A percentile compares a stretch with the other conserved stretches of the same genome.
Conservation (phyloP, 2,329 filamentous ascomycete species). For the Aspergillus texensis region DNA sequence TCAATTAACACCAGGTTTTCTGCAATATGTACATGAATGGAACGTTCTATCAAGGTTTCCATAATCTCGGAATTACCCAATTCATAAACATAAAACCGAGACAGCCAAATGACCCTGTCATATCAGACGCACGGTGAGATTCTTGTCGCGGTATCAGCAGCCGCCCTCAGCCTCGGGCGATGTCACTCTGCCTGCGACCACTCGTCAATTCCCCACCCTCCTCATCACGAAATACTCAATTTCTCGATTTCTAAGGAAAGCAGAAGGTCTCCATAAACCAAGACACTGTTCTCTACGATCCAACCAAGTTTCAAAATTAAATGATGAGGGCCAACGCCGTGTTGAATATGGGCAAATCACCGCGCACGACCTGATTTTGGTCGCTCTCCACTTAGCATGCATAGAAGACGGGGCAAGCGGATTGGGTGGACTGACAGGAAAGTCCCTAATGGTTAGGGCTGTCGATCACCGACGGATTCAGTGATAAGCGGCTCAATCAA, state of each 20-base stretch:
- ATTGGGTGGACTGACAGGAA: neutral
- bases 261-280: neutral
- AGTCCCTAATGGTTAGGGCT: neutral
- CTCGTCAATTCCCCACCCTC: neutral
- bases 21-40: no score
- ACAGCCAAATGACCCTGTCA: neutral
- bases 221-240: neutral
- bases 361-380: neutral
- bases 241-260: neutral
- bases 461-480: neutral
- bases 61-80: neutral
- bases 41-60: neutral
- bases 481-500: constrained; percentile 1
- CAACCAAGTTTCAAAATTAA: neutral
- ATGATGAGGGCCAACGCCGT: neutral
- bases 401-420: neutral
- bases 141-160: neutral
- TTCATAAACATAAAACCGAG: neutral
- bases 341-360: neutral
- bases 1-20: no score
- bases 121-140: neutral
- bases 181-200: neutral
- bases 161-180: neutral
- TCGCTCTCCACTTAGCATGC: neutral
- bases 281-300: neutral